Base-by-base conservation (phyloP, 2,329 filamentous ascomycete genomes). In the Coleophoma cylindrospora region DNA sequence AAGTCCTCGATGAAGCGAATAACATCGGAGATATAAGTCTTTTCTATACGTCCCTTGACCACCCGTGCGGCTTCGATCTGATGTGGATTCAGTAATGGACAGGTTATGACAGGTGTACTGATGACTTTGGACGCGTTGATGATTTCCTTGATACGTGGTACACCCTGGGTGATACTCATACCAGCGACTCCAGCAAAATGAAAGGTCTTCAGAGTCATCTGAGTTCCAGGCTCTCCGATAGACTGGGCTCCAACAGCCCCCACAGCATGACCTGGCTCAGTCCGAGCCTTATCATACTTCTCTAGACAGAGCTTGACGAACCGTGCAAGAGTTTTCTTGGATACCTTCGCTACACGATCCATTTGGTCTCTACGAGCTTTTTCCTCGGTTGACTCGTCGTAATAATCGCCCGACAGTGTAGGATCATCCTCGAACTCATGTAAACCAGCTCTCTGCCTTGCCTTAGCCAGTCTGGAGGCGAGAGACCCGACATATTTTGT, bases 171-270 rank as follows among this genome's bases (percentile, higher is more conserved):
- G 65, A 99, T 96, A 79, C 90, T 96, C 94, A 99, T 97, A 68
- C 92, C 92, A 40, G 94, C 94, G 56, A 99, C 94, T 87, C 94
- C 94, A 66, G 94, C 94, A 75, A 99, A 99, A 87, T 97, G 94
- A 83, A 97, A 97, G 66, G 94, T 97, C 73, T 97, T 97, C 56
- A 99, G 74, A 1, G 94, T 99, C 94, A 99, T 99, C 70, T 99
- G 94, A 1, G 94, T 99, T 66, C 94, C 94, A 0, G 94, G 94
- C 65, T 99, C 94, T 70, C 94, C 94, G 61, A 99, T 99, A 1
- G 92, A 97, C 68, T 99, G 94, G 1, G 94, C 94, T 57, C 94
- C 94, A 36, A 97, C 91, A 14, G 94, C 94, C 55, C 94, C 94
- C 0, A 99, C 94, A 5, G 94, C 91, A 64, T 97, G 92, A 3